A percentile compares a stretch with the other conserved stretches of the same genome.
These are phyloP conservation scores for Candolleomyces aberdarensis DNA, from an alignment of 768 basidiomycete species.

Conservation along the genomic window DNA sequence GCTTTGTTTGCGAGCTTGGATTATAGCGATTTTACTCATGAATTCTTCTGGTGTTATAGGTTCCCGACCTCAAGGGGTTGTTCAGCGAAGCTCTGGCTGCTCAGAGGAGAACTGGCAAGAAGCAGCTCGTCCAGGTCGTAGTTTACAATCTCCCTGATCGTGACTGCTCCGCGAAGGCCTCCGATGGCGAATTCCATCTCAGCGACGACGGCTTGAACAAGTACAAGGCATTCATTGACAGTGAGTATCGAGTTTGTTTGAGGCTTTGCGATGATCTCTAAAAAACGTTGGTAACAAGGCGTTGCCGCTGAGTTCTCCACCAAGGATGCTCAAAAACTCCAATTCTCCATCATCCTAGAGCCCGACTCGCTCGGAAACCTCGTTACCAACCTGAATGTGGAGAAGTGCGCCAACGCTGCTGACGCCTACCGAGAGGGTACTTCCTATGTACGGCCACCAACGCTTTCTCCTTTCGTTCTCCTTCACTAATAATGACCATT, in stretches of 20 bases:
- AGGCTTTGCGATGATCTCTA: not conserved
- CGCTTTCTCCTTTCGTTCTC: not conserved
- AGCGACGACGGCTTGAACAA: conserved; percentile 25
- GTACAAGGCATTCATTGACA: conserved; percentile 29
- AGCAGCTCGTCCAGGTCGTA: conserved; percentile 26
- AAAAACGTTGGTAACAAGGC: not conserved
- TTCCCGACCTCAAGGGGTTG: conserved; percentile 5
- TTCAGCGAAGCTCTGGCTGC: conserved; percentile 7
- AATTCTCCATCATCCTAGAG: conserved; percentile 27
- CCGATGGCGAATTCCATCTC: conserved; percentile 27
- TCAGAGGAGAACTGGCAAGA: conserved; percentile 12
- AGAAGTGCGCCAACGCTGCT: conserved; percentile 29
- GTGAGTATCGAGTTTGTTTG: conserved; percentile 3
- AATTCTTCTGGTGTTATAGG: not conserved
- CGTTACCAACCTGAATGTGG: conserved; percentile 24
- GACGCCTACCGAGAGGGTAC: conserved; percentile 22
- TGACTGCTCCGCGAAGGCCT: conserved; percentile 31
- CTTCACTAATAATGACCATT: not conserved
- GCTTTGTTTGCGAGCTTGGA: not conserved
- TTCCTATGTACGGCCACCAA: conserved; percentile 6
- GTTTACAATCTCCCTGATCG: conserved; percentile 34
- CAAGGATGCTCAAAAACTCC: conserved; percentile 17
- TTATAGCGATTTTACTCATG: not conserved
- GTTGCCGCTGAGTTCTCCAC: conserved; percentile 17
- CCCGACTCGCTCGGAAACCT: conserved; percentile 32